A percentile compares a stretch with the other conserved stretches of the same genome.
phyloP scores from a whole-genome alignment of 2,329 filamentous ascomycete species.

The Plenodomus biglobosus region DNA sequence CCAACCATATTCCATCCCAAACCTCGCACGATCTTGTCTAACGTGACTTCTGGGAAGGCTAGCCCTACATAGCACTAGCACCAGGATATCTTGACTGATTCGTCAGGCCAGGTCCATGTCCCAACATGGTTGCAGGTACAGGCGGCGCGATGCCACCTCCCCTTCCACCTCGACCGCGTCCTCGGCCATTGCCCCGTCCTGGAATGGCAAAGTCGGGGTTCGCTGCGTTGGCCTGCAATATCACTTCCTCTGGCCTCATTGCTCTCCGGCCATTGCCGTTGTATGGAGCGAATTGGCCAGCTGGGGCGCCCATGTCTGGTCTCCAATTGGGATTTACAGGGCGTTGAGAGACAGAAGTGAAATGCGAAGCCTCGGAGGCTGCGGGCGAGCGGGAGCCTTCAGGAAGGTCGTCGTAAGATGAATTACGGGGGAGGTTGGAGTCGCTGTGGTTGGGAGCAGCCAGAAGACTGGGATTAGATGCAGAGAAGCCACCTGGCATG shows the following conservation, averaged over 20 bases:
- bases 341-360: slow-evolving; percentile 87
- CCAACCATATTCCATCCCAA: background rate
- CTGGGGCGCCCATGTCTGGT: slow-evolving; percentile 47
- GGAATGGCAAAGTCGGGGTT: slow-evolving; percentile 83
- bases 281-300: slow-evolving; percentile 44
- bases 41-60: background rate
- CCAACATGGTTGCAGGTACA: slow-evolving; percentile 29
- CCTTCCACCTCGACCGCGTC: slow-evolving; percentile 22
- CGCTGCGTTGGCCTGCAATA: slow-evolving; percentile 61
- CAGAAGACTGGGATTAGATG: slow-evolving; percentile 35
- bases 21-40: background rate
- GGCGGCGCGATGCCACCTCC: slow-evolving; percentile 35
- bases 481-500: slow-evolving; percentile 37
- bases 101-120: slow-evolving; percentile 27
- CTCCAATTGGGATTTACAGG: slow-evolving; percentile 88
- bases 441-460: slow-evolving; percentile 30
- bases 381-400: slow-evolving; percentile 67
- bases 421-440: slow-evolving; percentile 45
- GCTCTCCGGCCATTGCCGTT: slow-evolving; percentile 29
- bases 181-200: slow-evolving; percentile 38
- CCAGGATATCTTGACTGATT: slow-evolving; percentile 40
- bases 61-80: slow-evolving; percentile 34
- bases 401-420: slow-evolving; percentile 65
- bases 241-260: slow-evolving; percentile 65
- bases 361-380: slow-evolving; percentile 77